Base-by-base conservation (phyloP, 371 early-diverging fungal species). In the Rhizopus arrhizus region DNA sequence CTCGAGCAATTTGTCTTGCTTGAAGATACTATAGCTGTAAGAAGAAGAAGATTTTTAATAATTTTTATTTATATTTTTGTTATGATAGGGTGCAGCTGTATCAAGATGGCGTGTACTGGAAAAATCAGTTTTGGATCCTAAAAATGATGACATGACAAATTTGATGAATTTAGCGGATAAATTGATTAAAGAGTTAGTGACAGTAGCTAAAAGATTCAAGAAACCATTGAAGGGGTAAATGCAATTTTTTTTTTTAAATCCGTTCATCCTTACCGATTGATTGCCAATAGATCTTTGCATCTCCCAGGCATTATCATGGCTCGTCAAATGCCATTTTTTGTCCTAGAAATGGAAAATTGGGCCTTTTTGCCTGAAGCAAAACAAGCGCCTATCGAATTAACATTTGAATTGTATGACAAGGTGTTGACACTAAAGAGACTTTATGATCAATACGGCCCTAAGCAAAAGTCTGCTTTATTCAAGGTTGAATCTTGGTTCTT, bases 401-500 rank as follows among this genome's bases (percentile, higher is more conserved):
- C 73, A 10, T 75, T 80, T 70, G 77, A 75, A 13, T 59, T 80
- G 12, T 80, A 80, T 35, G 66, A 77, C 53, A 77, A 80, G 49
- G 70, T 80, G 7, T 58, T 75, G 2, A 65, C 60, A 32, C 48
- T 80, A 16, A 77, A 77, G 53, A 50, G 62, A 45, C 50, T 80
- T 10, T 80, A 77, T 59, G 74, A 72, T 50, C 69, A 69, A 45
- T 62, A 70, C 63, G 75, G 77, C 3, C 68, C 69, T 29, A 72
- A 73, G 40, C 59, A 71, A 60, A 70, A 73, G 41, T 56, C 72
- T 9, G 74, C 70, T 10, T 43, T 83, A 29, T 82, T 86, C 58
- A 81, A 81, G 48, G 78, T 83, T 12, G 83, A 82, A 40, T 74
- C 74, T 4, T 86, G 87, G 87, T 86, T 86, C 65, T 62, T 74